Conservation (phyloP, 1,139 yeast genomes). For the Candida labiduridarum region DNA sequence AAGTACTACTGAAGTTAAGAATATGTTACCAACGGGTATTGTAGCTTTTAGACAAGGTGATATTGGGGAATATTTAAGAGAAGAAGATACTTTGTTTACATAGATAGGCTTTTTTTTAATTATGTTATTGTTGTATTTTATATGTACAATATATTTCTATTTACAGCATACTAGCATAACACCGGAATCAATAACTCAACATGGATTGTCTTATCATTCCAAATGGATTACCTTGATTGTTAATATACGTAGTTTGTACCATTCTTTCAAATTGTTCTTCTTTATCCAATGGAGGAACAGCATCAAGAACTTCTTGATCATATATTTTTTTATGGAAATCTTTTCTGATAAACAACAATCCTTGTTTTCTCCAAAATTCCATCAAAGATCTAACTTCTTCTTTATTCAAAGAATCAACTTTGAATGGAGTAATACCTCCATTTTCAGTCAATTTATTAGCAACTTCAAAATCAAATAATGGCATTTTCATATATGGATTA, state of each 20-base stretch:
- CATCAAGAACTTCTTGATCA: not conserved
- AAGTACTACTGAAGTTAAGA: slow-evolving; percentile 86
- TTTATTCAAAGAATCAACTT: slow-evolving; percentile 53
- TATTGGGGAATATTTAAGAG: slow-evolving; percentile 97
- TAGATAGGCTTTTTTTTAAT: slow-evolving; percentile 24
- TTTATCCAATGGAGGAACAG: slow-evolving; percentile 18
- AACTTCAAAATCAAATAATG: slow-evolving; percentile 56
- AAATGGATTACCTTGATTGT: slow-evolving; percentile 84
- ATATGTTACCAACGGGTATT: slow-evolving; percentile 88
- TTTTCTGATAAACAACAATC: slow-evolving; percentile 49
- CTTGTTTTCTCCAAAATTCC: slow-evolving; percentile 55
- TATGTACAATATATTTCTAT: slow-evolving; percentile 5
- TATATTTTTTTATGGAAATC: slow-evolving; percentile 42
- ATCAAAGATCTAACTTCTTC: slow-evolving; percentile 58
- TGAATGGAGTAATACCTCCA: slow-evolving; percentile 50
- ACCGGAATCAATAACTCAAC: slow-evolving; percentile 22
- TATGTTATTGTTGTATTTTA: not conserved
- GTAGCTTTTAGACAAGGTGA: slow-evolving; percentile 97
- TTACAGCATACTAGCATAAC: not conserved
- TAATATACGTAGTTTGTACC: slow-evolving; percentile 57
- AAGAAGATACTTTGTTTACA: slow-evolving; percentile 93
- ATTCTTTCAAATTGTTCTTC: slow-evolving; percentile 35
- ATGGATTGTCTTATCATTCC: slow-evolving; percentile 52
- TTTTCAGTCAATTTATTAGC: slow-evolving; percentile 50
- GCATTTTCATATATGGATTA: slow-evolving; percentile 56